Conservation (phyloP, 2,329 filamentous ascomycete genomes). For the Exophiala xenobiotica region DNA sequence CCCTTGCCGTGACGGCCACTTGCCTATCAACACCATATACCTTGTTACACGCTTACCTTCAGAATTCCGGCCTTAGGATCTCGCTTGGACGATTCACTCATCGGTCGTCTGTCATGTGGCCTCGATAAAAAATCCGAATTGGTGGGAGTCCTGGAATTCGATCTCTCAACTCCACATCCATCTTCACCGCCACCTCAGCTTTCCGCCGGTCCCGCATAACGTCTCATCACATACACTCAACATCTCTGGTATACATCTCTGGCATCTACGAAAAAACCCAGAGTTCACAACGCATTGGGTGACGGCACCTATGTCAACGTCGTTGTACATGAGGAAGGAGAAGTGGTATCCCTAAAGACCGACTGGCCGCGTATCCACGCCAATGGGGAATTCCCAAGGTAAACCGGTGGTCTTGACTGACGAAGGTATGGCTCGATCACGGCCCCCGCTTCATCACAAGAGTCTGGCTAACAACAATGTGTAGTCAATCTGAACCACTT, state of each 20-base stretch:
- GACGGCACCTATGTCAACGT: not conserved
- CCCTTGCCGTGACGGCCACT: no score
- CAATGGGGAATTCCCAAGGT: conserved; percentile 92
- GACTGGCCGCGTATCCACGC: not conserved
- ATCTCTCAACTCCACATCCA: not conserved
- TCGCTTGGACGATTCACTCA: no score
- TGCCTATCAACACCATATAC: no score
- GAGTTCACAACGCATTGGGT: no score
- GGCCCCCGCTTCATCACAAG: no score
- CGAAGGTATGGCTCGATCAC: conserved; percentile 66
- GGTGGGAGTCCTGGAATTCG: not conserved
- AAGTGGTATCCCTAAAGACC: conserved; percentile 3
- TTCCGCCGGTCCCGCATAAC: not conserved
- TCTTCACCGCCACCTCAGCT: conserved; percentile 11
- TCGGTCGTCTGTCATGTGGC: conserved; percentile 8
- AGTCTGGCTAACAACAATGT: not conserved
- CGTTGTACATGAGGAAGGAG: not conserved
- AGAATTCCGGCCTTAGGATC: no score
- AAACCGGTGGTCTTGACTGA: conserved; percentile 90
- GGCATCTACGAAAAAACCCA: no score
- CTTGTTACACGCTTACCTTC: no score
- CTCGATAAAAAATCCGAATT: conserved; percentile 12
- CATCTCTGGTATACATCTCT: no score
- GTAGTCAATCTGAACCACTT: conserved; percentile 97
- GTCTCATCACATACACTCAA: not conserved